Conservation (phyloP, 2,329 filamentous ascomycete genomes). For the Magnaporthiopsis rhizophila region DNA sequence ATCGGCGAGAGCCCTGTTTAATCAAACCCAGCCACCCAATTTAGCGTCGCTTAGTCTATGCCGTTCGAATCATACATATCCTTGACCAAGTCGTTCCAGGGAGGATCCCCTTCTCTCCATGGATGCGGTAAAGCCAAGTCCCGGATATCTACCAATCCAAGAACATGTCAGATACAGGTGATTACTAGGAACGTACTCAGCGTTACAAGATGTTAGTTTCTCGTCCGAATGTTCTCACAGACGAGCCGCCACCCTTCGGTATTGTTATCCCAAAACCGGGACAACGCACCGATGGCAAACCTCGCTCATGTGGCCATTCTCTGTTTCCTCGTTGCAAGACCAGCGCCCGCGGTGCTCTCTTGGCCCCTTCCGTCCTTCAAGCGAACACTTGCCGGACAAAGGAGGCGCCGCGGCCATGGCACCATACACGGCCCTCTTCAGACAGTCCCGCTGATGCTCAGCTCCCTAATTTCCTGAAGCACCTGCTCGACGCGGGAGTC, state of each 20-base stretch:
- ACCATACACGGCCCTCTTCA: slow-evolving; percentile 20
- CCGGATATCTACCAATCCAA: background rate
- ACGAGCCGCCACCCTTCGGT: background rate
- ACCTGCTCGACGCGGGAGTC: slow-evolving; percentile 92
- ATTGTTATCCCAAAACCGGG: background rate
- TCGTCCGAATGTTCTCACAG: background rate
- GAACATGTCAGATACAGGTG: background rate
- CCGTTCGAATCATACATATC: too few species aligned
- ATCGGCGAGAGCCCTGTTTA: too few species aligned
- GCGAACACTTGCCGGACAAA: background rate
- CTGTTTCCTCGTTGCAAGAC: background rate
- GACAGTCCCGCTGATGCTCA: slow-evolving; percentile 78
- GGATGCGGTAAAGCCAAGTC: too few species aligned
- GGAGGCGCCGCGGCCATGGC: background rate
- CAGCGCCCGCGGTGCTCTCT: too few species aligned
- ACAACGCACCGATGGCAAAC: background rate
- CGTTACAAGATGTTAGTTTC: background rate
- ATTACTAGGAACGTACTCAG: background rate
- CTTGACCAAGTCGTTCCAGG: too few species aligned
- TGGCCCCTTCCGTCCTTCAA: background rate
- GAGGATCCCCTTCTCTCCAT: too few species aligned
- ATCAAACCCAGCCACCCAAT: too few species aligned
- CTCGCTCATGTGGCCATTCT: background rate
- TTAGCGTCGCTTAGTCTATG: too few species aligned
- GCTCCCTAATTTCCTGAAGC: slow-evolving; percentile 88